These are phyloP conservation scores for Trichosporon sp. DNA, from an alignment of 1,284 basidiomycete species.

Conservation along the genomic window DNA sequence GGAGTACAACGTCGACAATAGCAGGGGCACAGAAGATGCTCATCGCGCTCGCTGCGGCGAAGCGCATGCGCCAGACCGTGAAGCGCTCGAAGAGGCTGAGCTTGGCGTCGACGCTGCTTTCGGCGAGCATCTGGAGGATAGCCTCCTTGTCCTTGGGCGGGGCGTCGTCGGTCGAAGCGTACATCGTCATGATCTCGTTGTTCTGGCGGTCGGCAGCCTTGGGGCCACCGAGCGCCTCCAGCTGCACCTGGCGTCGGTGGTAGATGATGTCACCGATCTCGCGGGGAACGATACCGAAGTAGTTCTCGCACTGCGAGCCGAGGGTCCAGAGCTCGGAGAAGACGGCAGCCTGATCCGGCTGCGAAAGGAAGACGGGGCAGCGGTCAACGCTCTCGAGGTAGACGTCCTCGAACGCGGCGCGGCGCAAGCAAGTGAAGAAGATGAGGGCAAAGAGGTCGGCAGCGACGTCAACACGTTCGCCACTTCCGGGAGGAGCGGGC, in stretches of 20 bases:
- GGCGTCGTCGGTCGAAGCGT: constrained; percentile 1
- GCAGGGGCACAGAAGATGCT: constrained; percentile 12
- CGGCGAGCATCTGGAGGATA: constrained; percentile 10
- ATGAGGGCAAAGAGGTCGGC: constrained; percentile 14
- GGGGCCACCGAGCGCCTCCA: constrained; percentile 4
- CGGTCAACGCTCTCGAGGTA: constrained; percentile 15
- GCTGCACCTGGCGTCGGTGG: constrained; percentile 3
- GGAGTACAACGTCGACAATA: constrained; percentile 10
- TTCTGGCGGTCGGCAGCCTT: not conserved
- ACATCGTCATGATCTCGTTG: constrained; percentile 18
- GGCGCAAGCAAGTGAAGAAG: constrained; percentile 13
- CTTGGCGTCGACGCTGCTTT: constrained; percentile 6
- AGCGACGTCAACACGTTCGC: constrained; percentile 6
- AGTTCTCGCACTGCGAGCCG: constrained; percentile 16
- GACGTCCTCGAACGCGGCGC: constrained; percentile 15
- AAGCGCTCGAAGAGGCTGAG: constrained; percentile 4
- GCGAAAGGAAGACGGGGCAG: constrained; percentile 10
- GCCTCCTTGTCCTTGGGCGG: not conserved
- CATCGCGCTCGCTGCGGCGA: constrained; percentile 10
- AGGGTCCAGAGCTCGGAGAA: constrained; percentile 16
- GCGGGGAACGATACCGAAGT: constrained; percentile 14
- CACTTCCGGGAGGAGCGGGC: not conserved
- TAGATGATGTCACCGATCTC: constrained; percentile 14
- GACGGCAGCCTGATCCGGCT: constrained; percentile 13
- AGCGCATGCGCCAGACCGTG: constrained; percentile 9